Conservation (phyloP, 305 asterid genomes). For the Plantago lanceolata region DNA sequence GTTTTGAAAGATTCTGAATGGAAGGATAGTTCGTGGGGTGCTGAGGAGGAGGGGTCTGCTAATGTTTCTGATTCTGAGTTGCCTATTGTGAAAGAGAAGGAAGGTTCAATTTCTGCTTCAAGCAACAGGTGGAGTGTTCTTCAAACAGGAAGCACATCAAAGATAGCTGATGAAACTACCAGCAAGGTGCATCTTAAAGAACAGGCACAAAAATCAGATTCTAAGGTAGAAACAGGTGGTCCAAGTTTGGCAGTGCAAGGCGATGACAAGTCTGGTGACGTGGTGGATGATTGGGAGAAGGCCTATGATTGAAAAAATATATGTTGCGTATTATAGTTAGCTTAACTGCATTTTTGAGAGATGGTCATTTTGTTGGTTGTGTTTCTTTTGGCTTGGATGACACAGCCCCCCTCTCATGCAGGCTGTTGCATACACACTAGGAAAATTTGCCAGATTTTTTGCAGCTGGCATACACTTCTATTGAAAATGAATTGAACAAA, state of each 20-base stretch:
- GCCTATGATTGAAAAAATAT: conserved; percentile 47
- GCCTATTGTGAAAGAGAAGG: conserved; percentile 36
- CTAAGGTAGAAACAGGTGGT: conserved; percentile 27
- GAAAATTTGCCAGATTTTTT: conserved; percentile 13
- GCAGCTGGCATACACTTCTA: conserved; percentile 20
- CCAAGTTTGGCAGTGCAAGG: conserved; percentile 25
- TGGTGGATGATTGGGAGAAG: conserved; percentile 88
- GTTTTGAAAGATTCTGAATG: conserved; percentile 51
- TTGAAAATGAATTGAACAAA: not conserved
- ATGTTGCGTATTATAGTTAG: conserved; percentile 1
- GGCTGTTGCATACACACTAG: conserved; percentile 12
- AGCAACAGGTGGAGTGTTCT: conserved; percentile 71
- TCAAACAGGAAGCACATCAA: conserved; percentile 44
- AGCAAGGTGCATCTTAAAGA: conserved; percentile 25
- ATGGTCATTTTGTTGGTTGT: conserved; percentile 27
- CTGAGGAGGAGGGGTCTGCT: conserved; percentile 60
- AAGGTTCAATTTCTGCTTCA: conserved; percentile 38
- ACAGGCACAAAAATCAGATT: conserved; percentile 29
- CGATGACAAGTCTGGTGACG: conserved; percentile 36
- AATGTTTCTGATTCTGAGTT: conserved; percentile 34
- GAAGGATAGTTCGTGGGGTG: conserved; percentile 60
- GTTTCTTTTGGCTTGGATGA: conserved; percentile 21
- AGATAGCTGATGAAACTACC: conserved; percentile 26
- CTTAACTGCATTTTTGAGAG: conserved; percentile 1
- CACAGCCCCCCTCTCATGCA: conserved; percentile 26